Evolutionary conservation across 805 yeast genomes (phyloP).

Genomic region (Starmerella tilneyi): DNA sequence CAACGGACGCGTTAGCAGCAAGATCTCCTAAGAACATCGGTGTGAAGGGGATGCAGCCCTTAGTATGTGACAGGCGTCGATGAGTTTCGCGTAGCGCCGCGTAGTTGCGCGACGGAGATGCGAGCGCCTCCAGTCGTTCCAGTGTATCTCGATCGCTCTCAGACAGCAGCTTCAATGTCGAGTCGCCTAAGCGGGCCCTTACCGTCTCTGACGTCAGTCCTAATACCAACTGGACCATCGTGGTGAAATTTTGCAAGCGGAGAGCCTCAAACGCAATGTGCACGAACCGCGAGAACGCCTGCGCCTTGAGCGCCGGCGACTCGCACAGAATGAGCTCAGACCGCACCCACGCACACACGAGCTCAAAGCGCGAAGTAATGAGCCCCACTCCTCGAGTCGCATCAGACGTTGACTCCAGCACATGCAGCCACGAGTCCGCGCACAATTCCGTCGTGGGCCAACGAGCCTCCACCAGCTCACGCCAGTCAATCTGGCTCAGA

Average conservation of each 20-base stretch:
- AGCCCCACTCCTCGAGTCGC: conserved; percentile 72
- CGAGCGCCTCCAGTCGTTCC: conserved; percentile 55
- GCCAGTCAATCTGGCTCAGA: conserved; percentile 81
- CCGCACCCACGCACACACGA: conserved; percentile 83
- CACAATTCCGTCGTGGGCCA: conserved; percentile 49
- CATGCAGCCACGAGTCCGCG: conserved; percentile 73
- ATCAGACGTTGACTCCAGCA: too few relatives aligned
- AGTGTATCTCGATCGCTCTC: conserved; percentile 62
- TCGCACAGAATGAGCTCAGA: conserved; percentile 73
- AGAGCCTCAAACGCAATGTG: conserved; percentile 73
- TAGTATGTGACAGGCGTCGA: conserved; percentile 47
- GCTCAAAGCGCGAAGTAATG: conserved; percentile 74
- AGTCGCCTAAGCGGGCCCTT: conserved; percentile 45
- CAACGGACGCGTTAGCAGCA: conserved; percentile 58
- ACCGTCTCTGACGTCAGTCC: conserved; percentile 48
- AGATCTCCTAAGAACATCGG: conserved; percentile 79
- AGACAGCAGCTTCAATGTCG: conserved; percentile 65
- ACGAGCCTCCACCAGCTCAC: conserved; percentile 63
- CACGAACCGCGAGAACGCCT: conserved; percentile 72
- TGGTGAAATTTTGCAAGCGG: conserved; percentile 66
- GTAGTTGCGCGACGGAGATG: conserved; percentile 70
- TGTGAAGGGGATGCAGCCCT: conserved; percentile 83
- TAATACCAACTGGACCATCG: conserved; percentile 75
- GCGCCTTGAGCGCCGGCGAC: conserved; percentile 47
- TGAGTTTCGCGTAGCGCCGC: conserved; percentile 53